phyloP scores from a whole-genome alignment of 1,284 basidiomycete species.

The Cystobasidium pallidum region DNA sequence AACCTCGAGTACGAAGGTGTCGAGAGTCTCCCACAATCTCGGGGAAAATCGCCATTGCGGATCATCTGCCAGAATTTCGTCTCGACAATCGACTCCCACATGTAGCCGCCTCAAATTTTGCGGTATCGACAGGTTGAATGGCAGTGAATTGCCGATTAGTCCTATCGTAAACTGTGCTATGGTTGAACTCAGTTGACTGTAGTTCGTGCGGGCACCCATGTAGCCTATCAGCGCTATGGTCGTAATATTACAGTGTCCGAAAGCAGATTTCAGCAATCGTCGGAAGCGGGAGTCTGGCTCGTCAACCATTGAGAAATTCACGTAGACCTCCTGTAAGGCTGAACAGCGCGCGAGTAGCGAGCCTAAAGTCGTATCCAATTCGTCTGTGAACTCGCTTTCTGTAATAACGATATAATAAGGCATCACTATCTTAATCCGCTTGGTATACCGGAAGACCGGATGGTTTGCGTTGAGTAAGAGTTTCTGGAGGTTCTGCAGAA shows the following conservation, averaged over 20 bases:
- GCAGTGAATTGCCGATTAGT: background rate
- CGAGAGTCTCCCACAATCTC: slow-evolving; percentile 8
- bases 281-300: background rate
- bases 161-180: background rate
- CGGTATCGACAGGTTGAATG: background rate
- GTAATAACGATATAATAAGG: background rate
- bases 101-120: slow-evolving; percentile 3
- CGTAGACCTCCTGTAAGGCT: background rate
- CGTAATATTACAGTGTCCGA: background rate
- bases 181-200: no score
- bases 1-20: background rate
- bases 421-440: background rate
- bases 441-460: background rate
- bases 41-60: background rate
- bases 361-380: slow-evolving; percentile 1
- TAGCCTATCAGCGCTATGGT: background rate
- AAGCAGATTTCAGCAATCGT: background rate
- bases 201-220: background rate
- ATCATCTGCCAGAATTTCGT: background rate
- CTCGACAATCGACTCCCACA: slow-evolving; percentile 18
- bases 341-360: background rate
- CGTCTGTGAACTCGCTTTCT: background rate
- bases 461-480: background rate
- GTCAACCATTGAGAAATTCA: background rate
- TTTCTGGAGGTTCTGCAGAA: background rate